Conservation (phyloP, 2,329 filamentous ascomycete genomes). For the Falciphora oryzae region DNA sequence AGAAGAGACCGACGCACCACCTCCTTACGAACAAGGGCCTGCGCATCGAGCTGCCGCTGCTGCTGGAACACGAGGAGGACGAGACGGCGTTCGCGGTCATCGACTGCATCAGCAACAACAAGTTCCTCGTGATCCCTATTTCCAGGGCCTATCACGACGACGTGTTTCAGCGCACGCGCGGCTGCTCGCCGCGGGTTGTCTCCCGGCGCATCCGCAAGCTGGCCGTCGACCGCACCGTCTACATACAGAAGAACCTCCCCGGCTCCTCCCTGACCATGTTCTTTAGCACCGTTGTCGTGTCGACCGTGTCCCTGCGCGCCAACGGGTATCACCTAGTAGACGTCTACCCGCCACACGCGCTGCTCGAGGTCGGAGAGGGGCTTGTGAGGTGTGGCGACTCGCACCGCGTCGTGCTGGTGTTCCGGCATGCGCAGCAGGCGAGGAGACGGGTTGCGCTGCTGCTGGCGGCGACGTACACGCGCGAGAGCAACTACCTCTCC, state of each 20-base stretch:
- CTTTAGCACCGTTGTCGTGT: slow-evolving; percentile 7
- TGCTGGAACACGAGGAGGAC: slow-evolving; percentile 6
- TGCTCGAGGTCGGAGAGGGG: slow-evolving; percentile 5
- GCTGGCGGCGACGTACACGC: slow-evolving; percentile 10
- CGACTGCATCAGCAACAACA: slow-evolving; percentile 11
- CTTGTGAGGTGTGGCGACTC: slow-evolving; percentile 10
- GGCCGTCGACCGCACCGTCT: slow-evolving; percentile 5
- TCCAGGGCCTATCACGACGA: slow-evolving; percentile 10
- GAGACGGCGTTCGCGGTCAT: slow-evolving; percentile 10
- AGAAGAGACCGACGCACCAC: slow-evolving; percentile 6
- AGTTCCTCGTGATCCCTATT: slow-evolving; percentile 9
- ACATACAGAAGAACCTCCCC: slow-evolving; percentile 9
- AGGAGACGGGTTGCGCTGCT: slow-evolving; percentile 4
- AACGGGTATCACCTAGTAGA: slow-evolving; percentile 7
- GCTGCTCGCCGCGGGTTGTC: slow-evolving; percentile 8
- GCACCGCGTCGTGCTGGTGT: slow-evolving; percentile 9
- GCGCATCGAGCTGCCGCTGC: slow-evolving; percentile 10
- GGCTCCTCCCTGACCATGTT: slow-evolving; percentile 8
- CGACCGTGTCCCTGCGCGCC: slow-evolving; percentile 3
- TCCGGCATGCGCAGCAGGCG: not conserved
- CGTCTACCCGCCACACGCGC: slow-evolving; percentile 11
- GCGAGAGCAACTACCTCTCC: slow-evolving; percentile 9
- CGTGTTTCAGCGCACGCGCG: slow-evolving; percentile 10
- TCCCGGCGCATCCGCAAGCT: slow-evolving; percentile 3
- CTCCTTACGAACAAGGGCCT: slow-evolving; percentile 12